These are phyloP conservation scores for Elsinoe necatrix DNA, from an alignment of 2,329 filamentous ascomycete genomes.

Conservation along the genomic window DNA sequence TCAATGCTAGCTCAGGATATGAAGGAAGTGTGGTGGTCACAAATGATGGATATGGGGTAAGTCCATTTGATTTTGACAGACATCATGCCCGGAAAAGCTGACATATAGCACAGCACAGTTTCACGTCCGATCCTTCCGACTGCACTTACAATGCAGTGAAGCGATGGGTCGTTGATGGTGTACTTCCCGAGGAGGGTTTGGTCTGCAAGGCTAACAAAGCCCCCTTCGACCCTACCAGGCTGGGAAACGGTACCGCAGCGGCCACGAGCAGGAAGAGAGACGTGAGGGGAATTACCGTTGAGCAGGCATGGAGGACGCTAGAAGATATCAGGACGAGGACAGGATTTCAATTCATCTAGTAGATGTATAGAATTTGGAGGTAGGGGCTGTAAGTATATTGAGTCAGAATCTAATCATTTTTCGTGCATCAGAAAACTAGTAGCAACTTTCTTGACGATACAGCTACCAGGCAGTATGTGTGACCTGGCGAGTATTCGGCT, in stretches of 20 bases:
- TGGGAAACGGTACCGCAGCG: background rate
- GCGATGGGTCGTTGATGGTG: background rate
- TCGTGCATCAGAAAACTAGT: no score
- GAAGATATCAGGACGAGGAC: background rate
- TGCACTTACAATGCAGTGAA: background rate
- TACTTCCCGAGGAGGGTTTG: background rate
- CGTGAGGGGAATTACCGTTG: background rate
- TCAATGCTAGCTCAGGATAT: constrained; percentile 1
- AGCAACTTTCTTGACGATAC: no score
- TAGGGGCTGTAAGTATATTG: no score
- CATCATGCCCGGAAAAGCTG: background rate
- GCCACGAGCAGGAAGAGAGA: background rate
- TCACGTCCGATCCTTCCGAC: background rate
- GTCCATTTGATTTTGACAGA: background rate
- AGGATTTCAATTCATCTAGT: background rate
- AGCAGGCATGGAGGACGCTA: background rate
- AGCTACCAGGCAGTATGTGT: no score
- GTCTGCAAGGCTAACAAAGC: background rate
- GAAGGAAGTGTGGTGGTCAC: background rate
- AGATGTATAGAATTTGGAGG: no score
- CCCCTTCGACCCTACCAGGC: background rate
- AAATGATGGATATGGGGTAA: constrained; percentile 3
- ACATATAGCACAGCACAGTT: background rate
- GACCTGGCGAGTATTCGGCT: no score
- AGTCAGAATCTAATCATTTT: background rate